phyloP scores from a whole-genome alignment of 148 eudicot species.

The Camellia granthamiana region DNA sequence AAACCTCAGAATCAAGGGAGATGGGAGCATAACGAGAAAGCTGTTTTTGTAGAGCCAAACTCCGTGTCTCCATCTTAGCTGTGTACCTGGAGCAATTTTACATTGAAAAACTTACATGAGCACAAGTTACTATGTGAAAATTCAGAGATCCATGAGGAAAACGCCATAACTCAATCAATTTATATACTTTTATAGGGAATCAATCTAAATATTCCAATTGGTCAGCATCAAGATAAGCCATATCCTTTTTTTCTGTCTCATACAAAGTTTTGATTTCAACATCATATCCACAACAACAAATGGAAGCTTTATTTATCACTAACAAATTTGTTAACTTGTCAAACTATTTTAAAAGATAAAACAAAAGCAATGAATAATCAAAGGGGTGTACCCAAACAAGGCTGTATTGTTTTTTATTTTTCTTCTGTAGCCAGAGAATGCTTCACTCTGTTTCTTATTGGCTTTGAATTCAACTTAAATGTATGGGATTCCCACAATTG shows the following conservation, averaged over 20 bases:
- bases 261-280: neutral
- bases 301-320: neutral
- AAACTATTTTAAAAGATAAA: neutral
- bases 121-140: neutral
- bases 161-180: conserved; percentile 3
- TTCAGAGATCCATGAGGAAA: neutral
- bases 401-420: neutral
- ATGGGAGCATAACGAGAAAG: conserved; percentile 75
- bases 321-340: neutral
- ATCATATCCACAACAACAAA: neutral
- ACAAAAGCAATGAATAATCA: too few species aligned
- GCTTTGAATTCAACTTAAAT: neutral
- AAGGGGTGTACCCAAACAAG: too few species aligned
- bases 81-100: conserved; percentile 52
- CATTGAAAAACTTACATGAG: neutral
- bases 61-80: conserved; percentile 50
- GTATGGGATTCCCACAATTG: neutral
- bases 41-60: conserved; percentile 65
- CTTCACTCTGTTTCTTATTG: neutral
- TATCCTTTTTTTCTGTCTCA: neutral
- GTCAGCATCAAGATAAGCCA: neutral
- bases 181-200: neutral
- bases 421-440: neutral
- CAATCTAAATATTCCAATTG: neutral
- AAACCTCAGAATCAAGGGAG: conserved; percentile 74